phyloP scores from a whole-genome alignment of 257 asterid species.

The Solanum etuberosum region DNA sequence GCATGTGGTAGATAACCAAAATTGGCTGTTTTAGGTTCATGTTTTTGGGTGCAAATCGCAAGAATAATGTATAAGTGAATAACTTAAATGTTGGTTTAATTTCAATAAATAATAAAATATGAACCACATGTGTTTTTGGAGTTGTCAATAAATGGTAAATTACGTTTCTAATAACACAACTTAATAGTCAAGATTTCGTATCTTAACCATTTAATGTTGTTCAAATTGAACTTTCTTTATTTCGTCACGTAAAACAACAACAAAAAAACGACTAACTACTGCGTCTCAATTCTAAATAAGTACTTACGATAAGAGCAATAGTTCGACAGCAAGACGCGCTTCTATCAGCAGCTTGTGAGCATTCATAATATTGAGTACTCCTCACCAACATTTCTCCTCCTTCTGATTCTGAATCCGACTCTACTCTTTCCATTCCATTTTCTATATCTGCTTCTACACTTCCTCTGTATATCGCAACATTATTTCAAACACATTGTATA shows the following conservation, averaged over 20 bases:
- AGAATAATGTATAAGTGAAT: neutral
- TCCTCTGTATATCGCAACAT: slow-evolving; percentile 13
- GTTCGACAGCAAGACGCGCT: slow-evolving; percentile 60
- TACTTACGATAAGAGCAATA: slow-evolving; percentile 62
- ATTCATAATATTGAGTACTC: slow-evolving; percentile 17
- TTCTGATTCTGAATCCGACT: neutral
- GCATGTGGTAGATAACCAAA: neutral
- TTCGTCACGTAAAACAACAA: neutral
- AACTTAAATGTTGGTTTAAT: neutral
- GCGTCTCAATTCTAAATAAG: neutral
- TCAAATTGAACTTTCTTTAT: neutral
- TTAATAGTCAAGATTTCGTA: neutral
- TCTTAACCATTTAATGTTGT: neutral
- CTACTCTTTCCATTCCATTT: neutral
- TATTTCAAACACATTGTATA: neutral
- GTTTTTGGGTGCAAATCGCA: neutral
- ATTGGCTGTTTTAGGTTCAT: neutral
- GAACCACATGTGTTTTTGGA: neutral
- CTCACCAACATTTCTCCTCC: neutral
- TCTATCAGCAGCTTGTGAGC: slow-evolving; percentile 31
- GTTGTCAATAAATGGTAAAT: neutral
- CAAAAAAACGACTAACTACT: no score
- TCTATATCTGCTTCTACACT: slow-evolving; percentile 26
- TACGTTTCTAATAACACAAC: neutral
- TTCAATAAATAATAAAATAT: neutral